Evolutionary conservation across 2,329 filamentous ascomycete species (phyloP), one percentile per base, ranked within the genome.

Genomic region (Teratosphaeriaceae sp.): DNA sequence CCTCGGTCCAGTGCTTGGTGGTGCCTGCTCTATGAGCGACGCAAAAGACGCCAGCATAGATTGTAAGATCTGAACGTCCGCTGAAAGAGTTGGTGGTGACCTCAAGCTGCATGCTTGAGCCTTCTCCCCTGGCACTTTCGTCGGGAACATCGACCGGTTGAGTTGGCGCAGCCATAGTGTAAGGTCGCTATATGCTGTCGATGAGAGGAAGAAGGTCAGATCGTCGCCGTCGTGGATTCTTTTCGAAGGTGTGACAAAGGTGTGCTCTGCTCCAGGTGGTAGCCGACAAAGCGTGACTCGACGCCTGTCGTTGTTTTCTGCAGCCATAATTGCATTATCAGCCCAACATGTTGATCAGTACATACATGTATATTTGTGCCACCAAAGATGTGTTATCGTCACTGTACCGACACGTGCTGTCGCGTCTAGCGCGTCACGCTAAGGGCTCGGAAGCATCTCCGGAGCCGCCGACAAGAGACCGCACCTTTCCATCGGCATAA

Each of bases 91-190:
- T 6, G 61, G 62, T 72, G 76, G 82, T n/a, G 74, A 71, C 51
- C 77, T 63, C 56, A 51, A 41, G 7, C 27, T 44, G 29, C 46
- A 48, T 1, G 37, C 12, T 11, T 48, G 24, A 8, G 45, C 29
- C 12, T 65, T 56, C 16, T 63, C 62, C 27, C 65, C 60, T 2
- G 59, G 46, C 2, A 60, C 54, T 52, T 75, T 80, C 16, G 79
- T 72, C 0, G 90, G 89, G 52, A 90, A 85, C 67, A 97, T 79
- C 9, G 89, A 78, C 45, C 83, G 80, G 64, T 95, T 97, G 38
- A 98, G 80, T 67, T 97, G 92, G 52, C 94, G 74, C 36, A 97
- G 71, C 63, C 95, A 97, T 36, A 79, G 76, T 64, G 87, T 84
- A 42, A 98, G 85, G 60, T 96, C 88, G 45, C 80, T 76, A 67